Evolutionary conservation across 176 grass and related monocot genomes (phyloP).

Genomic region (Aegilops sharonensis): DNA sequence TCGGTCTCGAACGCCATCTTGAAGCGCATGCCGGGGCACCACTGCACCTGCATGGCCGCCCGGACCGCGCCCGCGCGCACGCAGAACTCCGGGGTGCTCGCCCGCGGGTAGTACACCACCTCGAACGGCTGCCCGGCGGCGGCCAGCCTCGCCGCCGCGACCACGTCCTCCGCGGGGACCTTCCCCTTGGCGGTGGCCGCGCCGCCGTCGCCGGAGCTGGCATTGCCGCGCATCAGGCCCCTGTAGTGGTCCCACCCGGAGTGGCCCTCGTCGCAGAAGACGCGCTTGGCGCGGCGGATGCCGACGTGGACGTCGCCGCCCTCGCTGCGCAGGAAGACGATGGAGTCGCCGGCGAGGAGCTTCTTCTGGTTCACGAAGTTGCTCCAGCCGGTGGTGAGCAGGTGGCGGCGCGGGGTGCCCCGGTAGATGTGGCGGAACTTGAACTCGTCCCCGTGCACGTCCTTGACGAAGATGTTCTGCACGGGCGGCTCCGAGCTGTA

Average conservation of each 20-base stretch:
- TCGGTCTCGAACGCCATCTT: conserved; percentile 98
- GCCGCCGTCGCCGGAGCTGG: neutral
- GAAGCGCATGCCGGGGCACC: conserved; percentile 76
- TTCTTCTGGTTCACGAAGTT: conserved; percentile 84
- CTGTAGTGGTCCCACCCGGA: conserved; percentile 44
- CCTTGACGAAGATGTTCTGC: conserved; percentile 59
- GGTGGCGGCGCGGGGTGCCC: conserved; percentile 84
- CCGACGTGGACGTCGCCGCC: conserved; percentile 71
- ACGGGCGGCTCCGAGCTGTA: conserved; percentile 60
- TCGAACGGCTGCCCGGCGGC: conserved; percentile 61
- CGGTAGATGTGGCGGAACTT: conserved; percentile 94
- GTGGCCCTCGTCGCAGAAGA: conserved; percentile 22
- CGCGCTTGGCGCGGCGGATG: conserved; percentile 62
- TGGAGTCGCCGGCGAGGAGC: conserved; percentile 71
- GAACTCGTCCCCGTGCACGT: conserved; percentile 82
- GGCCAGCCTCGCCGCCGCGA: conserved; percentile 53
- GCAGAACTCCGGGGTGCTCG: conserved; percentile 64
- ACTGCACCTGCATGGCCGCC: conserved; percentile 56
- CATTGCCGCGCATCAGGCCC: conserved; percentile 34
- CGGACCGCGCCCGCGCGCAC: conserved; percentile 52
- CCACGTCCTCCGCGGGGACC: conserved; percentile 58
- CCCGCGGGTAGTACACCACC: conserved; percentile 80
- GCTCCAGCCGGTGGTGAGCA: conserved; percentile 95
- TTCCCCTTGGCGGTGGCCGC: conserved; percentile 27
- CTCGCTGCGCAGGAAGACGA: conserved; percentile 74